Evolutionary conservation across 768 basidiomycete species (phyloP).

Genomic region (Calvatia gigantea): DNA sequence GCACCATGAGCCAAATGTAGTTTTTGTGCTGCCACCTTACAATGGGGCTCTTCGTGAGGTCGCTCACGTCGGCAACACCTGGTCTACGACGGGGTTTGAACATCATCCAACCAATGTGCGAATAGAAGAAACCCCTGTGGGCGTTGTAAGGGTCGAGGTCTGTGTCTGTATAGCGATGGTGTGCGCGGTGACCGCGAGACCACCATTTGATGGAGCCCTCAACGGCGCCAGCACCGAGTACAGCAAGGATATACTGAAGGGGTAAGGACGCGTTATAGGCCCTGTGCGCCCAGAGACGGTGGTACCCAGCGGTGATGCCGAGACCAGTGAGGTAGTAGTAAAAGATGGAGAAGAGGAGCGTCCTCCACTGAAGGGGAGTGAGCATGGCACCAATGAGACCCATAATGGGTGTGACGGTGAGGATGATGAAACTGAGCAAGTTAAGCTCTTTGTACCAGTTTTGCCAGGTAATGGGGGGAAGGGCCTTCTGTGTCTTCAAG

Average conservation of each 20-base stretch:
- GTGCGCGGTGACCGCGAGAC: constrained; percentile 96
- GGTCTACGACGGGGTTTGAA: constrained; percentile 86
- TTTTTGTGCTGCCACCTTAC: constrained; percentile 86
- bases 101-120: constrained; percentile 93
- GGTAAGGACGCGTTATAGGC: constrained; percentile 88
- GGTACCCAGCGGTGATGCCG: constrained; percentile 93
- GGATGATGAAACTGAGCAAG: constrained; percentile 72
- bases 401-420: constrained; percentile 70
- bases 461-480: constrained; percentile 63
- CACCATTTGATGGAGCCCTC: constrained; percentile 99
- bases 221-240: constrained; percentile 88
- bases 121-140: constrained; percentile 82
- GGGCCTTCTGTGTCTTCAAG: constrained; percentile 60
- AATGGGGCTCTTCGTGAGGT: constrained; percentile 75
- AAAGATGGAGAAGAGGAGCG: constrained; percentile 47
- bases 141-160: constrained; percentile 96
- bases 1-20: constrained; percentile 67
- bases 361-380: constrained; percentile 69
- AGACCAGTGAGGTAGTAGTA: constrained; percentile 56
- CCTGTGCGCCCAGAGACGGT: constrained; percentile 96
- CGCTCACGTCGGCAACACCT: constrained; percentile 87
- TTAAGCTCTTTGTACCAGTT: constrained; percentile 63
- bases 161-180: constrained; percentile 96
- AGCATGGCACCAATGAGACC: constrained; percentile 70
- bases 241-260: constrained; percentile 80